Conservation (phyloP, 75 land plant species). For the Isoetes taiwanensis region DNA sequence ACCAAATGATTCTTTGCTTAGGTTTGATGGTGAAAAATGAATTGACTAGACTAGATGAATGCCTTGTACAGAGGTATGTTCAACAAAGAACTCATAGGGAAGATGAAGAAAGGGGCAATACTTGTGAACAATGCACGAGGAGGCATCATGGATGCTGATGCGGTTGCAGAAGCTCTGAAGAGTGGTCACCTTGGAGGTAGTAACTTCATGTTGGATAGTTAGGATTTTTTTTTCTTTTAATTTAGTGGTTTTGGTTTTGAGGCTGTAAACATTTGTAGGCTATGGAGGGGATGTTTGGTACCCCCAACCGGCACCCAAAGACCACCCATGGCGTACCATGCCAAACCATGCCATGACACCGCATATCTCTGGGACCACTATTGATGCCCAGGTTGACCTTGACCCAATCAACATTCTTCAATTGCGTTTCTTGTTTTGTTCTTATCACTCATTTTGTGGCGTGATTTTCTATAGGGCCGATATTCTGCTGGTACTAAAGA, state of each 20-base stretch:
- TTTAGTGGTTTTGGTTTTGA: background rate
- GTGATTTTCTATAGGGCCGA: conserved; percentile 38
- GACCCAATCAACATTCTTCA: background rate
- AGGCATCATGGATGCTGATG: conserved; percentile 77
- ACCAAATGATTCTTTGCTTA: background rate
- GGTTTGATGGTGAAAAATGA: background rate
- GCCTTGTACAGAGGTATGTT: conserved; percentile 45
- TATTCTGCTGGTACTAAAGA: conserved; percentile 78
- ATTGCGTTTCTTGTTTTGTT: background rate
- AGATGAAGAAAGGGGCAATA: conserved; percentile 74
- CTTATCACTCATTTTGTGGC: background rate
- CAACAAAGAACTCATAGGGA: conserved; percentile 56
- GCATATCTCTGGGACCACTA: conserved; percentile 86
- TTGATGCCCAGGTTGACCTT: conserved; percentile 68
- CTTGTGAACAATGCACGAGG: conserved; percentile 93
- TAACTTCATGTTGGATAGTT: background rate
- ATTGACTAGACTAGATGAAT: background rate
- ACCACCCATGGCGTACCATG: conserved; percentile 95
- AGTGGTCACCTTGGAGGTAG: conserved; percentile 87
- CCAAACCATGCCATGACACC: conserved; percentile 95
- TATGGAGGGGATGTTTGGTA: conserved; percentile 97
- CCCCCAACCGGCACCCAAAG: conserved; percentile 86
- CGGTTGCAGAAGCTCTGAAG: conserved; percentile 69
- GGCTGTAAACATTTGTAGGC: conserved; percentile 27
- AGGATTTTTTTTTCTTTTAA: background rate